Conservation (phyloP, 2,329 filamentous ascomycete species). For the Epichloe elymi region DNA sequence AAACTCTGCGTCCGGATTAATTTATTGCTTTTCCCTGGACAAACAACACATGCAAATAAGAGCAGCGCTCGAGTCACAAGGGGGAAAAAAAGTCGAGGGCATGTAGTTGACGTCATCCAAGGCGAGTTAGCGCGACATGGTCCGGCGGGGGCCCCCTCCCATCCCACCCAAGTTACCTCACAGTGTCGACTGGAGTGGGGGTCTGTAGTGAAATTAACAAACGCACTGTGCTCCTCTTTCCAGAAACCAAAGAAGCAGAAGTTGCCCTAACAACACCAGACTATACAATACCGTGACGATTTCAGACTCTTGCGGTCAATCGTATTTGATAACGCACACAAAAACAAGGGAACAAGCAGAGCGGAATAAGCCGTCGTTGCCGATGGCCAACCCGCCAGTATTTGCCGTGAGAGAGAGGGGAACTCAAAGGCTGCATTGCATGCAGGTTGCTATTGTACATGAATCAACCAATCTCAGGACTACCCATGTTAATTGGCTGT, state of each 20-base stretch:
- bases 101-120: slow-evolving; percentile 3
- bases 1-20: no score
- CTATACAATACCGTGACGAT: no score
- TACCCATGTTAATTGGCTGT: not conserved
- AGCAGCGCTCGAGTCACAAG: no score
- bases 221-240: not conserved
- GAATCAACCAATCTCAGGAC: not conserved
- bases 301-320: no score
- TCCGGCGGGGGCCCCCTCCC: not conserved
- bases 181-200: not conserved
- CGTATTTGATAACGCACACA: no score
- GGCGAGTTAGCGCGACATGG: slow-evolving; percentile 2
- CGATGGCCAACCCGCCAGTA: no score
- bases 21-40: no score
- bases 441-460: not conserved
- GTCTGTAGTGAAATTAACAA: not conserved
- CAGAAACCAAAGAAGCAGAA: not conserved
- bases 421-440: slow-evolving; percentile 1
- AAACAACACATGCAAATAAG: no score
- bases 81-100: not conserved
- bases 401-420: no score
- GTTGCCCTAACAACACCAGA: not conserved
- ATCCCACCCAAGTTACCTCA: not conserved
- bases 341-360: no score
- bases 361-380: no score